Evolutionary conservation across 495 filamentous ascomycete genomes (phyloP).

Genomic region (Niebla homalea): DNA sequence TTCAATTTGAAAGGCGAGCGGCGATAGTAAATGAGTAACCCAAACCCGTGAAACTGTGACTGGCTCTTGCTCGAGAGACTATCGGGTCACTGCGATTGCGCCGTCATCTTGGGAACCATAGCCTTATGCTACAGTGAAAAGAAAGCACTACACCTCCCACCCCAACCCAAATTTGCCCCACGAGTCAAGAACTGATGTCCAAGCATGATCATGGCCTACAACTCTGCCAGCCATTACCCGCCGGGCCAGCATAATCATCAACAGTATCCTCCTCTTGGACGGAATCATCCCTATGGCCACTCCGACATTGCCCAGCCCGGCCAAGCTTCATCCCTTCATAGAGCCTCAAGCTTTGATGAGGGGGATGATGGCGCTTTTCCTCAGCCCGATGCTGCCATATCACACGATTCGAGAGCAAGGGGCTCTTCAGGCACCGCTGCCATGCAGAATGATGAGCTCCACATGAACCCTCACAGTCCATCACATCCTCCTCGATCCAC

Average conservation of each 20-base stretch:
- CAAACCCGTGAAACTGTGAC: not conserved
- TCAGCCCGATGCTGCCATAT: constrained; percentile 29
- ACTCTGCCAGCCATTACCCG: constrained; percentile 5
- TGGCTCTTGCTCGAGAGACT: too few relatives aligned
- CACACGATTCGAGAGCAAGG: constrained; percentile 12
- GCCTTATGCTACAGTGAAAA: too few relatives aligned
- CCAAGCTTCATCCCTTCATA: constrained; percentile 32
- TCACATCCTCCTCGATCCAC: constrained; percentile 9
- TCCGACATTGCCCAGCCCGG: constrained; percentile 17
- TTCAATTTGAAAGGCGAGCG: not conserved
- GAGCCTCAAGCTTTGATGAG: constrained; percentile 60
- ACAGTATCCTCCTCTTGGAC: constrained; percentile 4
- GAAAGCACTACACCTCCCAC: too few relatives aligned
- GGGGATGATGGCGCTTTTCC: constrained; percentile 56
- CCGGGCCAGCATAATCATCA: constrained; percentile 8
- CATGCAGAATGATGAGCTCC: constrained; percentile 13
- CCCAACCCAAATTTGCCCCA: too few relatives aligned
- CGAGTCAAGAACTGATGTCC: too few relatives aligned
- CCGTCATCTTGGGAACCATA: too few relatives aligned
- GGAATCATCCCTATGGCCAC: not conserved
- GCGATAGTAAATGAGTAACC: not conserved
- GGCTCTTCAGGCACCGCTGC: constrained; percentile 7
- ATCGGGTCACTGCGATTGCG: too few relatives aligned
- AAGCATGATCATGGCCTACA: constrained; percentile 13
- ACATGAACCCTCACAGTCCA: constrained; percentile 18